These are phyloP conservation scores for Cucurbita argyrosperma DNA, from an alignment of 306 rosid genomes.

Conservation along the genomic window DNA sequence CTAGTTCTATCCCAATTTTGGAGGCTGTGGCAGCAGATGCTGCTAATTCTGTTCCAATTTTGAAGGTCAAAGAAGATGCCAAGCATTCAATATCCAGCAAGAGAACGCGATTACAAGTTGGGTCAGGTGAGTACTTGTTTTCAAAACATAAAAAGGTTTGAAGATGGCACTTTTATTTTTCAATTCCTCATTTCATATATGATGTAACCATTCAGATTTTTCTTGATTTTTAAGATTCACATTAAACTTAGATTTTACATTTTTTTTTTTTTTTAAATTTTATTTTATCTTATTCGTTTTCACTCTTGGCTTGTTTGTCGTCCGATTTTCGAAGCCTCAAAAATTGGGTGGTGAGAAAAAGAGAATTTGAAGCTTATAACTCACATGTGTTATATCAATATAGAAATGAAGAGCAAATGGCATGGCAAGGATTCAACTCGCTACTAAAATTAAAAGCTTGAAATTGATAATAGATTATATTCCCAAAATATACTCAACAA, in stretches of 20 bases:
- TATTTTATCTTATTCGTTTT: no score
- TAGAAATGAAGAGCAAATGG: not conserved
- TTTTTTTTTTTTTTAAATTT: no score
- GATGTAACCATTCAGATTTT: no score
- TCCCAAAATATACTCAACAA: not conserved
- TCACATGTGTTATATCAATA: not conserved
- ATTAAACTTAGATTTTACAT: no score
- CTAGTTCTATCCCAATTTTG: not conserved
- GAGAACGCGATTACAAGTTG: not conserved
- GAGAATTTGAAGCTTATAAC: no score
- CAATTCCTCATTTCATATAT: not conserved
- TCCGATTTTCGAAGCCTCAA: no score
- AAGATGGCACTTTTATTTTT: not conserved
- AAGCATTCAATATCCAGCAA: not conserved
- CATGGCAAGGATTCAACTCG: no score
- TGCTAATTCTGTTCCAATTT: not conserved
- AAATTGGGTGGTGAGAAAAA: no score
- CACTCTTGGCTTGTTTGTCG: no score
- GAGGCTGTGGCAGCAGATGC: not conserved
- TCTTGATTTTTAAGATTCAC: no score
- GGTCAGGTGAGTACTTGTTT: not conserved
- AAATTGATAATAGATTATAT: not conserved
- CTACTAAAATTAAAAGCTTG: not conserved
- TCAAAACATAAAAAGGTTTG: no score
- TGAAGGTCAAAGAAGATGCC: not conserved